Conservation (phyloP, 164 flowering plant species). For the Warburgia ugandensis region DNA sequence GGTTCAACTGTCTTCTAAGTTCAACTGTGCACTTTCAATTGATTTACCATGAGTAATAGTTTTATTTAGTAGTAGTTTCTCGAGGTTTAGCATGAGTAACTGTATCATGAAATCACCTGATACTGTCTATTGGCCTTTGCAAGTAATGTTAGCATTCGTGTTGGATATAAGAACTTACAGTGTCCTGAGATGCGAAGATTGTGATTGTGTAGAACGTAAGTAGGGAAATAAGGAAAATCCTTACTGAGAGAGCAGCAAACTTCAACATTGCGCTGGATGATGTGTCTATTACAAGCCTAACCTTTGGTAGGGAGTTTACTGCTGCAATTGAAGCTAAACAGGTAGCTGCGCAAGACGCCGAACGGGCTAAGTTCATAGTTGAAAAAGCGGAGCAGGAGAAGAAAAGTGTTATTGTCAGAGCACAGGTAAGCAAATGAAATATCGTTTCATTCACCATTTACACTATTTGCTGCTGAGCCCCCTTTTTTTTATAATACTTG, state of each 20-base stretch:
- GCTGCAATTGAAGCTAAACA: constrained; percentile 70
- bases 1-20: no score
- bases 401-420: constrained; percentile 60
- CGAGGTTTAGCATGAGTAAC: no score
- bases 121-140: no score
- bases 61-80: no score
- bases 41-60: no score
- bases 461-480: neutral
- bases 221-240: constrained; percentile 26
- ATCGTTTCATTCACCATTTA: no score
- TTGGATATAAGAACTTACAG: no score
- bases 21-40: no score
- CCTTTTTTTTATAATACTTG: neutral
- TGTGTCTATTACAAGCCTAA: constrained; percentile 58
- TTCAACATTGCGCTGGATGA: constrained; percentile 63
- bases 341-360: constrained; percentile 73
- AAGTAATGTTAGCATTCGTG: no score
- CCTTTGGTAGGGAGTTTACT: constrained; percentile 63
- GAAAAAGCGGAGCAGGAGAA: constrained; percentile 81
- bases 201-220: constrained; percentile 35
- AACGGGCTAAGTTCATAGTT: constrained; percentile 61
- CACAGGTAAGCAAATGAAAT: constrained; percentile 49
- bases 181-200: no score
- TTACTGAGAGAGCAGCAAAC: constrained; percentile 48
- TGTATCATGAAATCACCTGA: no score